Evolutionary conservation across 2,329 filamentous ascomycete genomes (phyloP).

Genomic region (Xylaria sp.): DNA sequence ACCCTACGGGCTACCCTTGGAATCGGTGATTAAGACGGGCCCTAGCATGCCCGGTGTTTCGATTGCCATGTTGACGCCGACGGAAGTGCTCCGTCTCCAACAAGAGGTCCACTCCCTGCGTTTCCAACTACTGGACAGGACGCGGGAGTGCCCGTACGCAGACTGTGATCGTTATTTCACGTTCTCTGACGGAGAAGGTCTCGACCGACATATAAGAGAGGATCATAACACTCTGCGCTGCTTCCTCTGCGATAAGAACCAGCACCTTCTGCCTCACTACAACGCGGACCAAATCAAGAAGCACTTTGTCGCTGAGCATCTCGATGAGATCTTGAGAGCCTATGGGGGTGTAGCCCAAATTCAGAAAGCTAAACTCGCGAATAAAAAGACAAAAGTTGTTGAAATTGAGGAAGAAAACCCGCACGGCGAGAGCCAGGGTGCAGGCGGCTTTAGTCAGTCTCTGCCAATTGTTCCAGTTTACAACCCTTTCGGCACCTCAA

Average conservation of each 20-base stretch:
- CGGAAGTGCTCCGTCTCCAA: constrained; percentile 55
- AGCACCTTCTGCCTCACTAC: constrained; percentile 51
- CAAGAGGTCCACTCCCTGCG: constrained; percentile 51
- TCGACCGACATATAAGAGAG: constrained; percentile 53
- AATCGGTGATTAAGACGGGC: constrained; percentile 53
- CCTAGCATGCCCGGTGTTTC: constrained; percentile 53
- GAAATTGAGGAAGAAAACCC: no score
- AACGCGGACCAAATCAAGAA: constrained; percentile 36
- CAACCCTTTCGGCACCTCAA: no score
- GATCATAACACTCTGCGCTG: constrained; percentile 49
- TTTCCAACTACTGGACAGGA: constrained; percentile 51
- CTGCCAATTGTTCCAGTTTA: no score
- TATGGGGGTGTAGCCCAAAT: background rate
- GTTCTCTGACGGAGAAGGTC: constrained; percentile 44
- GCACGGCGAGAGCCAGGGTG: no score
- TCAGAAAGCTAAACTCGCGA: no score
- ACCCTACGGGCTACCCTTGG: constrained; percentile 51
- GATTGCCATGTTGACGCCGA: constrained; percentile 55
- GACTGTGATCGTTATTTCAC: constrained; percentile 53
- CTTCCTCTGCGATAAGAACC: constrained; percentile 44
- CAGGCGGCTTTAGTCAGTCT: no score
- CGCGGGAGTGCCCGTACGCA: constrained; percentile 53
- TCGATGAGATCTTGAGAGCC: constrained; percentile 34
- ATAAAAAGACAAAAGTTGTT: background rate
- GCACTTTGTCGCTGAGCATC: constrained; percentile 43